Percentiles rank a stretch among this genome's conserved stretches.
Conservation (phyloP, 257 asterid genomes). For the Jacaranda mimosifolia region DNA sequence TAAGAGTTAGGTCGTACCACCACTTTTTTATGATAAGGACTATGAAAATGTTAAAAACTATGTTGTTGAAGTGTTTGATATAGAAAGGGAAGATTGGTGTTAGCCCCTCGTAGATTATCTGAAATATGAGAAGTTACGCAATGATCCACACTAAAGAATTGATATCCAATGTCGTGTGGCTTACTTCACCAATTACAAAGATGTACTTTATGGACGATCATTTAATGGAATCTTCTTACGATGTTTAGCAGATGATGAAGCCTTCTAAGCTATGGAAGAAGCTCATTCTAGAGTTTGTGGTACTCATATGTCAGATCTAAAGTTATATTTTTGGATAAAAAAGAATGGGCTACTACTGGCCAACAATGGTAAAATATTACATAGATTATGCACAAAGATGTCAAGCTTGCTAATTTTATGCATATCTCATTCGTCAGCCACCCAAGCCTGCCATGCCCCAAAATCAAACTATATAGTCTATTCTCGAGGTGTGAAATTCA, state of each 20-base stretch:
- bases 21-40: neutral
- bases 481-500: no score
- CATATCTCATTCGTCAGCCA: no score
- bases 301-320: neutral
- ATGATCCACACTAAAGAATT: neutral
- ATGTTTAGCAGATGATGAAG: neutral
- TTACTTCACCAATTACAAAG: neutral
- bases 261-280: no score
- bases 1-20: neutral
- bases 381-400: neutral
- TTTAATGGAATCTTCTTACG: neutral
- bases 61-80: neutral
- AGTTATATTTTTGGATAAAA: neutral
- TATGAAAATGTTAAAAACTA: neutral
- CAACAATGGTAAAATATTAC: neutral
- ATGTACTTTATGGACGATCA: neutral
- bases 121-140: neutral
- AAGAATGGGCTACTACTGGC: neutral
- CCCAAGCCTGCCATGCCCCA: no score
- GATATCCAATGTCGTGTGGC: neutral
- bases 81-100: constrained; percentile 4
- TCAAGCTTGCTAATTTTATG: no score
- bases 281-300: neutral
- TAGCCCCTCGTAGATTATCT: neutral
- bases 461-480: no score